Base-by-base conservation (phyloP, 768 basidiomycete genomes). In the Boletus rufocinnamomeus region DNA sequence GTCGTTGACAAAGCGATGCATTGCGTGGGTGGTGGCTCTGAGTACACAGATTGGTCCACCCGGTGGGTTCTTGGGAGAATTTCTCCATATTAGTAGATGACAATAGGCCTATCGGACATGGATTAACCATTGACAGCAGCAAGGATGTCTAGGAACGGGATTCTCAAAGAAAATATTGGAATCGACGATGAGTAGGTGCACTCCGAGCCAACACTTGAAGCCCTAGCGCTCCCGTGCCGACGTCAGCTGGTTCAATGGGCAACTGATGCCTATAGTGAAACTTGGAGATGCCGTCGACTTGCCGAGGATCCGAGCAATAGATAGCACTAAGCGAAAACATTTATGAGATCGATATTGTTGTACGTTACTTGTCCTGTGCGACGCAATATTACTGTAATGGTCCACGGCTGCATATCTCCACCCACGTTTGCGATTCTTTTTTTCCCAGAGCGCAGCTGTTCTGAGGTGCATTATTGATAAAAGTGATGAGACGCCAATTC, bases 381-480 rank as follows among this genome's bases (percentile, higher is more conserved):
- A 23, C 34, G 7, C 43, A 9, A 27, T 14, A 51, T 51, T 27
- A 40, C 41, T 11, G n/a, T 38, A 40, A 37, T 16, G 52, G 52
- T 9, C 28, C 52, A 37, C 14, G 35, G 34, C 21, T 34, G n/a
- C n/a, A 34, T 40, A 48, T 49, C 37, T 51, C 52, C 30, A 60
- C 63, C 58, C 63, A 64, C 57, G 54, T 61, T 63, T 45, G 34
- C 14, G 23, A 35, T 54, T 63, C 62, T 35, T 64, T 65, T 35
- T 64, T 65, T 56, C 63, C 21, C 49, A 65, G 19, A 32, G 34
- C 37, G 28, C 40, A 27, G 35, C 40, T 57, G 35, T 46, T 54
- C 41, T 25, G 14, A 55, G 16, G 32, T 11, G 40, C 28, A 41
- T 28, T 25, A 21, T 46, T 50, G 46, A 21, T 21, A 21, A 32